phyloP scores from a whole-genome alignment of 202 grass and related monocot species.

The Digitaria exilis region DNA sequence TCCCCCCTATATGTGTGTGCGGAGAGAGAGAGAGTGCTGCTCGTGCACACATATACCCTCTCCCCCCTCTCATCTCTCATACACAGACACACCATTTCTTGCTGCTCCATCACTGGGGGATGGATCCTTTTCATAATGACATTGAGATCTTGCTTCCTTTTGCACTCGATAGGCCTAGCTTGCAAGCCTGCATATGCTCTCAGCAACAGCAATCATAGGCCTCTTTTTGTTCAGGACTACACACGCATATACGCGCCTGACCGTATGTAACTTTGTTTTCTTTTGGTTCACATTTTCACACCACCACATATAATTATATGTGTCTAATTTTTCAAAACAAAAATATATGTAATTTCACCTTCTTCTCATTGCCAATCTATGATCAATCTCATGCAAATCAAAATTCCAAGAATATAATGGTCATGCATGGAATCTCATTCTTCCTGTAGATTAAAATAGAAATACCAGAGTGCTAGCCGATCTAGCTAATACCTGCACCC shows the following conservation, averaged over 20 bases:
- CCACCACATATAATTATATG: not conserved
- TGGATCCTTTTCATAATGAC: conserved; percentile 85
- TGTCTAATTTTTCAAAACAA: not conserved
- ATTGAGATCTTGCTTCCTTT: conserved; percentile 66
- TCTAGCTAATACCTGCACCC: not conserved
- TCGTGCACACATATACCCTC: conserved; percentile 1
- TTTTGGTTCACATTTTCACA: conserved; percentile 14
- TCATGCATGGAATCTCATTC: conserved; percentile 19
- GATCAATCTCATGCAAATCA: conserved; percentile 33
- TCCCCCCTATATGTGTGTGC: not conserved
- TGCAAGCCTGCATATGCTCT: conserved; percentile 69
- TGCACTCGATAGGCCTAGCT: conserved; percentile 71
- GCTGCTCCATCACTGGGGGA: conserved; percentile 64
- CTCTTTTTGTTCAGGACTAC: conserved; percentile 55
- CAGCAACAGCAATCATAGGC: conserved; percentile 64
- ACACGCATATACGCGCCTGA: conserved; percentile 18
- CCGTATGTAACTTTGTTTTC: conserved; percentile 5
- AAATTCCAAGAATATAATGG: not conserved
- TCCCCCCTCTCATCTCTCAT: not conserved
- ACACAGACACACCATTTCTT: conserved; percentile 41
- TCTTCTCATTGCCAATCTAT: not conserved
- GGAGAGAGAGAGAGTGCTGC: not conserved
- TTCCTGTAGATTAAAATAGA: not conserved
- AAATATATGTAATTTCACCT: not conserved
- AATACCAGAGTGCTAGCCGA: not conserved